These are phyloP conservation scores for Fraxinus paxiana DNA, from an alignment of 305 asterid genomes.

Conservation along the genomic window DNA sequence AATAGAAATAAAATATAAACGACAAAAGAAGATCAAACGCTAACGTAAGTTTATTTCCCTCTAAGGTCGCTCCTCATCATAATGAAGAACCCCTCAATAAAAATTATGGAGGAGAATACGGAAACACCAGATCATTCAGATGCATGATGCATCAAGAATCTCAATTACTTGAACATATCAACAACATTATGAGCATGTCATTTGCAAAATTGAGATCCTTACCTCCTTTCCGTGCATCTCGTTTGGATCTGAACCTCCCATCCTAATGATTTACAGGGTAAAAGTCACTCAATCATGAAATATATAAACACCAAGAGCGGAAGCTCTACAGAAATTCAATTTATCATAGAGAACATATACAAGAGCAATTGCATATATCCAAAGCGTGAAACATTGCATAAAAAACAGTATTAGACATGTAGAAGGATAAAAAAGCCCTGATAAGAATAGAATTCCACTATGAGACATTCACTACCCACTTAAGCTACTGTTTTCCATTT, in stretches of 20 bases:
- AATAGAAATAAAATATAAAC: background rate
- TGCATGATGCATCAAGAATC: background rate
- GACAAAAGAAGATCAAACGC: background rate
- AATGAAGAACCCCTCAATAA: constrained; percentile 7
- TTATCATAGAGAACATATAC: constrained; percentile 2
- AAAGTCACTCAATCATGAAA: constrained; percentile 33
- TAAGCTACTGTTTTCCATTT: background rate
- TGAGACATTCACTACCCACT: background rate
- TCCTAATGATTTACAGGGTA: constrained; percentile 59
- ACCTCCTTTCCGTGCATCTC: constrained; percentile 98
- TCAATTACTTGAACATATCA: constrained; percentile 8
- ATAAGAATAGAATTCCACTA: background rate
- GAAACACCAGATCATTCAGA: constrained; percentile 8
- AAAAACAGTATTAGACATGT: background rate
- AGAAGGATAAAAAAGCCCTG: background rate
- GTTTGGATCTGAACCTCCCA: constrained; percentile 93
- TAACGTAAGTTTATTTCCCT: background rate
- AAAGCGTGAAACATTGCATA: background rate
- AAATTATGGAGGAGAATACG: background rate
- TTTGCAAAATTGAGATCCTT: constrained; percentile 28
- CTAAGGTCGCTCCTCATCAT: background rate
- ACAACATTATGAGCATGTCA: constrained; percentile 15
- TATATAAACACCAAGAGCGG: constrained; percentile 19
- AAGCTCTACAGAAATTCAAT: constrained; percentile 13
- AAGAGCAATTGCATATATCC: background rate